Base-by-base conservation (phyloP, 306 rosid species). In the Gynostemma pentaphyllum region DNA sequence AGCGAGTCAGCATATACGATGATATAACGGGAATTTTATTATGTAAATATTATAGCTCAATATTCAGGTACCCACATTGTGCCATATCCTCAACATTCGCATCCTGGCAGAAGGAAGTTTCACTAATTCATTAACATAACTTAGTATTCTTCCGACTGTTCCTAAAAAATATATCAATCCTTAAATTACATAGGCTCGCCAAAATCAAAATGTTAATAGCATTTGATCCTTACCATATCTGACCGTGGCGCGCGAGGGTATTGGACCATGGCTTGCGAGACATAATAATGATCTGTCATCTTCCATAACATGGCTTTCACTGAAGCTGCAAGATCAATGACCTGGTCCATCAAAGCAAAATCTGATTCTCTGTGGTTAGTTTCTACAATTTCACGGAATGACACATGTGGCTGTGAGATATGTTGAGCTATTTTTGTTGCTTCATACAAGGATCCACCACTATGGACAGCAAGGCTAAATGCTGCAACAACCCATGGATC, bases 401-500 rank as follows among this genome's bases (percentile, higher is more conserved):
- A 68, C 16, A 45, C 22, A 26, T 65, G 72, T 7, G 81, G 78
- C 48, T 57, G 65, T 7, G 66, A 28, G 57, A 72, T 77, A 12
- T 16, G 59, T 47, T 22, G 53, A 0, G 75, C 72, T 50, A 69
- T 69, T 56, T 73, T 49, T 34, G 45, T 40, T n/a, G 81, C 75
- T 39, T 69, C 78, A 11, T 5, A 69, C 47, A 77, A 45, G n/a
- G 75, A 68, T 48, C 81, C 81, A 42, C 69, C 75, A 42, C 49
- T 70, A 59, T 70, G 70, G 72, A 77, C 67, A 49, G 78, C 70
- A 57, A 77, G 55, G 70, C 75, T 34, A 37, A 77, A 73, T 4
- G 81, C 78, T 16, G 78, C 74, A 30, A 77, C 64, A 44, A 77
- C 81, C 70, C 72, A 45, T 4, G 75, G 78, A 60, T 77, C 78